These are phyloP conservation scores for Ogataea naganishii DNA, from an alignment of 805 yeast genomes.

Conservation along the genomic window DNA sequence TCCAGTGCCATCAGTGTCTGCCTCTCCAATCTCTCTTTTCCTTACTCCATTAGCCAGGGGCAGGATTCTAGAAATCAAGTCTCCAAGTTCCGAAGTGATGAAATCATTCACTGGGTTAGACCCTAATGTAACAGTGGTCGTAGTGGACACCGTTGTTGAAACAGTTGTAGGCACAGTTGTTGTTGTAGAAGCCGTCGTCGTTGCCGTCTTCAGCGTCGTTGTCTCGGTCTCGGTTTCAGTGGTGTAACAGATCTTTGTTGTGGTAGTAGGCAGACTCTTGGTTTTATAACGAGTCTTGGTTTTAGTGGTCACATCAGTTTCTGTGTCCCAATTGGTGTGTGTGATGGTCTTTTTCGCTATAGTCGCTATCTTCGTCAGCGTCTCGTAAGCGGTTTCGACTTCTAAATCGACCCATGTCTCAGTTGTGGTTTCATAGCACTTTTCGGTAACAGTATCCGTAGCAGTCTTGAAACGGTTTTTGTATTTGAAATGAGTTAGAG, in stretches of 20 bases:
- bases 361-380: constrained; percentile 2
- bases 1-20: too few relatives aligned
- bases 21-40: too few relatives aligned
- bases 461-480: constrained; percentile 6
- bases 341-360: background rate
- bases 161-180: constrained; percentile 6
- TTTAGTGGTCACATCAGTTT: too few relatives aligned
- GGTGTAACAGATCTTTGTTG: background rate
- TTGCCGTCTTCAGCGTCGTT: constrained; percentile 5
- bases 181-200: constrained; percentile 3
- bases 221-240: background rate
- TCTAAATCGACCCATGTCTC: constrained; percentile 5
- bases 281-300: too few relatives aligned
- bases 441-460: constrained; percentile 9
- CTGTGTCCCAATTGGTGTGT: background rate
- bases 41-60: too few relatives aligned
- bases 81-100: background rate
- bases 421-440: constrained; percentile 9
- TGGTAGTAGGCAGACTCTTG: background rate
- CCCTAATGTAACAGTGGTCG: constrained; percentile 4
- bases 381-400: constrained; percentile 7
- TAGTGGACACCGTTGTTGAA: constrained; percentile 6
- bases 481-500: constrained; percentile 7
- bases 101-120: too few relatives aligned
- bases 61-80: constrained; percentile 1